These are phyloP conservation scores for Bipolaris gigantea DNA, from an alignment of 2,329 filamentous ascomycete genomes.

Conservation along the genomic window DNA sequence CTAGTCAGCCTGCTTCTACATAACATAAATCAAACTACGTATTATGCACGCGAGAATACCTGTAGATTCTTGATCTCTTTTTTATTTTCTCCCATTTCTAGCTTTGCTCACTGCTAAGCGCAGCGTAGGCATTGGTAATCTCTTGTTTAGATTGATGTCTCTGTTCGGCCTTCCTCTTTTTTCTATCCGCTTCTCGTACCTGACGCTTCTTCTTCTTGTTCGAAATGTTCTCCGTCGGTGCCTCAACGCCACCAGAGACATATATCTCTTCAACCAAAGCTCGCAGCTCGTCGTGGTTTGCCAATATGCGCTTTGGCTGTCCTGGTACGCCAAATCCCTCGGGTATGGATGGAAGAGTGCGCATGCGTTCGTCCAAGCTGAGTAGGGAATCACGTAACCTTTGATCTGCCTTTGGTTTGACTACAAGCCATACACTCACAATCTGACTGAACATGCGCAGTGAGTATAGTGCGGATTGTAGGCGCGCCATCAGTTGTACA, in stretches of 20 bases:
- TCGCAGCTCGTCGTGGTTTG: conserved; percentile 20
- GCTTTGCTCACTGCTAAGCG: background rate
- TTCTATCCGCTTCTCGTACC: conserved; percentile 31
- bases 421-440: conserved; percentile 25
- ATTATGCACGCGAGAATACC: too few relatives aligned
- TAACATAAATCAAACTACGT: too few relatives aligned
- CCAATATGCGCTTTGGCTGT: conserved; percentile 16
- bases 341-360: conserved; percentile 27
- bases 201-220: conserved; percentile 32
- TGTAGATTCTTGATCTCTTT: background rate
- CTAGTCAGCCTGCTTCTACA: too few relatives aligned
- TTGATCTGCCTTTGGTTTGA: background rate
- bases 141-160: conserved; percentile 10
- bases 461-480: conserved; percentile 50
- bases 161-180: conserved; percentile 27
- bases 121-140: background rate
- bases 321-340: conserved; percentile 33
- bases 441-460: conserved; percentile 48
- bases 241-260: conserved; percentile 24
- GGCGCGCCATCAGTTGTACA: conserved; percentile 46
- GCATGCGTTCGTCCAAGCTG: conserved; percentile 22
- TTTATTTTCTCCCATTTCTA: background rate
- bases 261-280: conserved; percentile 35
- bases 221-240: conserved; percentile 18
- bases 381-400: background rate